A percentile compares a stretch with the other conserved stretches of the same genome.
Evolutionary conservation across 225 moss, liverwort and hornwort genomes (phyloP).

Genomic region (Climacium dendroides): DNA sequence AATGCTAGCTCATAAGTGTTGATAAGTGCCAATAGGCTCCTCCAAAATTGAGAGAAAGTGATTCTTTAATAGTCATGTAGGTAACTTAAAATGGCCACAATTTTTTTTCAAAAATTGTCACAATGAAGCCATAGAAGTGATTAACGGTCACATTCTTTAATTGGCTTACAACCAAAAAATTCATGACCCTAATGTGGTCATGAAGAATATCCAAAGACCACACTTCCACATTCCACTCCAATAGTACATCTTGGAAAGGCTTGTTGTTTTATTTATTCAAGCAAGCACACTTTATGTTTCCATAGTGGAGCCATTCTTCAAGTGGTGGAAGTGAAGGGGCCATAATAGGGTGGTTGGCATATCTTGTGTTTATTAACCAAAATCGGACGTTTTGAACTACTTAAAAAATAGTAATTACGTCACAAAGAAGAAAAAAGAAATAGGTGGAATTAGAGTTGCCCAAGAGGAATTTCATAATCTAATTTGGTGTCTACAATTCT

Average conservation of each 20-base stretch:
- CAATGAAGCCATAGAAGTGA: background rate
- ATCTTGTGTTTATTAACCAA: background rate
- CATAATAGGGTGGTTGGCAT: background rate
- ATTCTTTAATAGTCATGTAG: background rate
- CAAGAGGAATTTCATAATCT: background rate
- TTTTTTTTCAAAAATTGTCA: too few species aligned
- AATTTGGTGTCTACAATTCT: too few species aligned
- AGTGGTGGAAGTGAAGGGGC: background rate
- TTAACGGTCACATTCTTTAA: background rate
- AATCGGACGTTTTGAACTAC: background rate
- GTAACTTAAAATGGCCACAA: background rate
- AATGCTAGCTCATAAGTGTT: background rate
- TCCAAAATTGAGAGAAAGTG: background rate
- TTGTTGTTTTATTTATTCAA: background rate
- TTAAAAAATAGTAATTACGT: background rate
- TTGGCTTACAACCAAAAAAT: too few species aligned
- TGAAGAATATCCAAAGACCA: background rate
- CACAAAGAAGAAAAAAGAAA: background rate
- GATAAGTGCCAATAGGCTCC: background rate
- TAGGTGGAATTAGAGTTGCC: rapidly evolving
- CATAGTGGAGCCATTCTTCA: background rate
- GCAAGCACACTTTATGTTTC: rapidly evolving
- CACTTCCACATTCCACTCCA: background rate
- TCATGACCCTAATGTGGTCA: background rate
- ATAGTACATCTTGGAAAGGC: background rate